Percentiles rank a stretch among this genome's conserved stretches.
Evolutionary conservation across 768 basidiomycete genomes (phyloP).

Genomic region (Pholiota molesta): DNA sequence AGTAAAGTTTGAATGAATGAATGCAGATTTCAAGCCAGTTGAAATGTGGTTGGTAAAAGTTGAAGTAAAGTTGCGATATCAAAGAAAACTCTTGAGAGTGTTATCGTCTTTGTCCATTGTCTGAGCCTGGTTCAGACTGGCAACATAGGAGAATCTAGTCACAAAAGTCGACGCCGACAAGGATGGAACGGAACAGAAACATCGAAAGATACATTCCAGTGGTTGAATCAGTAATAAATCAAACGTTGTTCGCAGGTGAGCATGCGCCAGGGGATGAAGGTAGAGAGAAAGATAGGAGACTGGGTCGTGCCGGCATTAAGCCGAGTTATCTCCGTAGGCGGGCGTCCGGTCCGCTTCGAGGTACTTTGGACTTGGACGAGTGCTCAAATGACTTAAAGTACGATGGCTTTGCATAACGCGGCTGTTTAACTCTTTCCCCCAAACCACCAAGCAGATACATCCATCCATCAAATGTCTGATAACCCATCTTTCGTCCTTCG

Average conservation of each 20-base stretch:
- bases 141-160: constrained; percentile 1
- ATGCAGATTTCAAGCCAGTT: constrained; percentile 23
- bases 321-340: constrained; percentile 16
- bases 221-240: no score
- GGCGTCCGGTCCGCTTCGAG: constrained; percentile 4
- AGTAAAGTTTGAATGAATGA: constrained; percentile 19
- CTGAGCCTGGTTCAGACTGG: constrained; percentile 1
- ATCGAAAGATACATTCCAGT: no score
- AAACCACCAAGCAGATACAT: constrained; percentile 10
- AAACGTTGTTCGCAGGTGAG: no score
- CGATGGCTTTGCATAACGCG: constrained; percentile 3
- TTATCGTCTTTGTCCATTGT: background rate
- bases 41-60: constrained; percentile 17
- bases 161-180: background rate
- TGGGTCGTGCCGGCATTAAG: constrained; percentile 12
- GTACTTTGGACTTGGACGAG: background rate
- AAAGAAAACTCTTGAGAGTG: background rate
- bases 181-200: background rate
- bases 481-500: constrained; percentile 83
- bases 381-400: constrained; percentile 6
- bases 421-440: constrained; percentile 7
- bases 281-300: background rate
- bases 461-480: constrained; percentile 47
- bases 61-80: background rate
- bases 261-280: no score